phyloP scores from a whole-genome alignment of 1,284 basidiomycete genomes.

The Ganoderma resinaceum region DNA sequence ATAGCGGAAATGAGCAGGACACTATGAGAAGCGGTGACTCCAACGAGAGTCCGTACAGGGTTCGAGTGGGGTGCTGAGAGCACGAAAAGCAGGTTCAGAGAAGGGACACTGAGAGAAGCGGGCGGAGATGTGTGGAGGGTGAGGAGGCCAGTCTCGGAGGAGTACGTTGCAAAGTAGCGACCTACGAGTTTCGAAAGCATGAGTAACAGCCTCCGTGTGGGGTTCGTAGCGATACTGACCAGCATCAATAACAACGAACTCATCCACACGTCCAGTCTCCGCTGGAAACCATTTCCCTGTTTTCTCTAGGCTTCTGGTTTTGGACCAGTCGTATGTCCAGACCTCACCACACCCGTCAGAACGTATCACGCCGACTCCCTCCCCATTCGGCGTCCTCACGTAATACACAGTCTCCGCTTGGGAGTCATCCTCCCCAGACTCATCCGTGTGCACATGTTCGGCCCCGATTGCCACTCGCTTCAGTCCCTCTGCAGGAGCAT shows the following conservation, averaged over 20 bases:
- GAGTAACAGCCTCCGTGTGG: neutral
- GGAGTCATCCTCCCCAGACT: conserved; percentile 56
- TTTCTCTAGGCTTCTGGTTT: conserved; percentile 47
- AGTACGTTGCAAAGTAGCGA: conserved; percentile 55
- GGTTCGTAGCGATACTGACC: conserved; percentile 46
- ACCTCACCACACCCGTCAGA: conserved; percentile 61
- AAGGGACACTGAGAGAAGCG: conserved; percentile 55
- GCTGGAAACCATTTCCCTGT: conserved; percentile 51
- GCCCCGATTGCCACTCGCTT: conserved; percentile 42
- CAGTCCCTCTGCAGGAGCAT: conserved; percentile 61
- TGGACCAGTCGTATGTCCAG: conserved; percentile 57
- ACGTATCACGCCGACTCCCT: conserved; percentile 71
- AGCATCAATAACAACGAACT: conserved; percentile 69
- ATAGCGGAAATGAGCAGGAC: conserved; percentile 32
- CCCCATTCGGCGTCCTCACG: conserved; percentile 78
- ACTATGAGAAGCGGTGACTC: conserved; percentile 31
- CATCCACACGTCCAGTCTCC: conserved; percentile 48
- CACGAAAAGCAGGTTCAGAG: conserved; percentile 66
- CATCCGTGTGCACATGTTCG: conserved; percentile 43
- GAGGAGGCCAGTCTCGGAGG: conserved; percentile 47
- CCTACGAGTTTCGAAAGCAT: conserved; percentile 29
- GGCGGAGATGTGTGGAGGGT: conserved; percentile 58
- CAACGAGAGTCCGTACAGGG: conserved; percentile 43
- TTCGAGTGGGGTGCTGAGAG: conserved; percentile 37
- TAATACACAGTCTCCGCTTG: conserved; percentile 56